phyloP scores from a whole-genome alignment of 768 basidiomycete genomes.

The Agaricus sinodeliciosus region DNA sequence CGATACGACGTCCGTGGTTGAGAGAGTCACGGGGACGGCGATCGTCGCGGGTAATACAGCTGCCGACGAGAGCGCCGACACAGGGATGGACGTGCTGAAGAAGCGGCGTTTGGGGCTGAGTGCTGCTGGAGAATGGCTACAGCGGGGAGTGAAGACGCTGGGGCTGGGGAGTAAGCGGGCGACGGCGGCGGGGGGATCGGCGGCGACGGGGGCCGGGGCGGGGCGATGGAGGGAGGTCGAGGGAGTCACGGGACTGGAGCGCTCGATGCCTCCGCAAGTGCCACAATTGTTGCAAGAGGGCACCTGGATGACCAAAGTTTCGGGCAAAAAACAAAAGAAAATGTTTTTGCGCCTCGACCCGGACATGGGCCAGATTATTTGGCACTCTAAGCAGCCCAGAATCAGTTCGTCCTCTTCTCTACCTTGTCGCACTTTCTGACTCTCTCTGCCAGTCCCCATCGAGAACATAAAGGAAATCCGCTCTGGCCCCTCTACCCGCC shows the following conservation, averaged over 20 bases:
- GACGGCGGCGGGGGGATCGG: not conserved
- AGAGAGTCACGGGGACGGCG: too few species aligned
- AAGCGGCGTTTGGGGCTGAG: not conserved
- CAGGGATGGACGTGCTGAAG: not conserved
- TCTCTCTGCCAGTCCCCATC: constrained; percentile 57
- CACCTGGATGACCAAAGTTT: constrained; percentile 77
- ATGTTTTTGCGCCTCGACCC: constrained; percentile 68
- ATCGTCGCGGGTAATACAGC: not conserved
- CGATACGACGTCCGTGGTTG: too few species aligned
- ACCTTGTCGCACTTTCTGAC: not conserved
- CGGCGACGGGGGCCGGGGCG: not conserved
- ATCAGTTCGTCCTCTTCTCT: constrained; percentile 45
- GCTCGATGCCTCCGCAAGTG: constrained; percentile 22
- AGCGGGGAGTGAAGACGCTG: not conserved
- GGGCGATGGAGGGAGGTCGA: not conserved
- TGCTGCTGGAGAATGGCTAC: not conserved
- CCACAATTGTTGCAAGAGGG: constrained; percentile 56
- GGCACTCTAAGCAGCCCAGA: constrained; percentile 65
- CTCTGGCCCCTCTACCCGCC: constrained; percentile 63
- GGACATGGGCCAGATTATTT: constrained; percentile 76
- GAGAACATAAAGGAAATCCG: constrained; percentile 89
- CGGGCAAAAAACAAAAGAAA: constrained; percentile 68
- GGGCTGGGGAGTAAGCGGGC: not conserved
- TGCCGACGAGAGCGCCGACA: not conserved
- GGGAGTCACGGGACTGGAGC: not conserved